Evolutionary conservation across 2,329 filamentous ascomycete genomes (phyloP).

Genomic region (Anthostomella pinea): DNA sequence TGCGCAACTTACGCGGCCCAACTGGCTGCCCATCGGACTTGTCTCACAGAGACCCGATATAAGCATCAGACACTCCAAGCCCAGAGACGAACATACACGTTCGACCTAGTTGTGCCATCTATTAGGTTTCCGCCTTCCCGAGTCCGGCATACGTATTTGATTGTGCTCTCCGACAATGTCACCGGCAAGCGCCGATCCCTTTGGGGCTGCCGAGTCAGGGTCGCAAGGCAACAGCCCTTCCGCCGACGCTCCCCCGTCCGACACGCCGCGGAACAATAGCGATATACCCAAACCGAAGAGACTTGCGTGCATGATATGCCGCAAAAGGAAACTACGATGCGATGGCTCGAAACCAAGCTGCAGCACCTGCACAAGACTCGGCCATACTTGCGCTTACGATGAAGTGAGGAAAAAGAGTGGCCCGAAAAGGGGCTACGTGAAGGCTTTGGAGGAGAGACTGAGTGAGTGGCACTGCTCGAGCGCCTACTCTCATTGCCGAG

Average conservation of each 20-base stretch:
- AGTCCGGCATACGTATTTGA: background rate
- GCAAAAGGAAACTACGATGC: conserved; percentile 88
- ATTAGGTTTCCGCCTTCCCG: background rate
- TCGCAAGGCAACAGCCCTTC: conserved; percentile 39
- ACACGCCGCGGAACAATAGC: conserved; percentile 48
- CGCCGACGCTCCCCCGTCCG: conserved; percentile 33
- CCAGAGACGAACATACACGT: no score
- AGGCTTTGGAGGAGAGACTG: conserved; percentile 86
- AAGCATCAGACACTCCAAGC: no score
- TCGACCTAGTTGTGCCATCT: no score
- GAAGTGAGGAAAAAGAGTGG: conserved; percentile 93
- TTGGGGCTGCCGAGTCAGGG: conserved; percentile 27
- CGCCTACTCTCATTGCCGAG: conserved; percentile 3
- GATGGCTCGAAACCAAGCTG: conserved; percentile 83
- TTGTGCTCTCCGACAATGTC: conserved; percentile 19
- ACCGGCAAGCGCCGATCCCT: conserved; percentile 15
- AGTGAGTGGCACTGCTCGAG: conserved; percentile 56
- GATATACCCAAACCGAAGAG: conserved; percentile 79
- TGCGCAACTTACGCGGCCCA: no score
- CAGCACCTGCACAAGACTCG: conserved; percentile 81
- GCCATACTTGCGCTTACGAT: conserved; percentile 86
- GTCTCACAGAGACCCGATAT: no score
- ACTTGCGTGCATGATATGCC: conserved; percentile 90
- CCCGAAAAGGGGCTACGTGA: conserved; percentile 91
- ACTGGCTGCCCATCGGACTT: no score